Base-by-base conservation (phyloP, 2,329 filamentous ascomycete genomes). In the Coniochaeta ligniaria region DNA sequence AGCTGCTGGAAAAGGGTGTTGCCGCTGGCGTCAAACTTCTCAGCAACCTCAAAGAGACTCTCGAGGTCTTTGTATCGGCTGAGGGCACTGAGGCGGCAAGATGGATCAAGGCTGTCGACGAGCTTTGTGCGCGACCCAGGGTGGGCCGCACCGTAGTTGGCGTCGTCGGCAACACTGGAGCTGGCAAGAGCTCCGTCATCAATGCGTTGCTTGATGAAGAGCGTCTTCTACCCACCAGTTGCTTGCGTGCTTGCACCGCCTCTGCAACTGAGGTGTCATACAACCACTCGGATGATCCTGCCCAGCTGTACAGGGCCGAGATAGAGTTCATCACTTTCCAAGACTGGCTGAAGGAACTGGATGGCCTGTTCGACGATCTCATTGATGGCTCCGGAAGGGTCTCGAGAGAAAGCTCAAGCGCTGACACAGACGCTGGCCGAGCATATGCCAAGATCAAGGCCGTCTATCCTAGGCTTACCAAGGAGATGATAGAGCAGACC, bases 151-250 rank as follows among this genome's bases (percentile, higher is more conserved):
- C 76, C 1, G 74, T 87, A 0, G 75, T 88, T 20, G 85, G 84
- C 6, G 80, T 88, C 1, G 79, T 85, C 2, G 85, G 85, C 0
- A 83, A 80, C 59, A 88, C 86, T 0, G 84, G 85, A 0, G 80
- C 82, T 1, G 85, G 85, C 0, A 89, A 88, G 66, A 83, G 79
- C 22, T 84, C 81, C 1, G 73, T 87, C 0, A 86, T 88, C 68
- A 88, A 88, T 65, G 84, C 85, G 0, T 67, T 88, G 36, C 73
- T 88, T 0, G 83, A 87, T 33, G 82, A 88, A 65, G 83, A 87
- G 63, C 54, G 54, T 38, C 63, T 75, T 2, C 60, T 73, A 3
- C 73, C 71, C 0, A 74, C 73, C 2, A 72, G 68, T 55, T 84
- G 83, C 68, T 83, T 86, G 80, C 73, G 81, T 57, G 84, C 84